Evolutionary conservation across 805 yeast genomes (phyloP).

Genomic region (Metschnikowia kunwiensis): DNA sequence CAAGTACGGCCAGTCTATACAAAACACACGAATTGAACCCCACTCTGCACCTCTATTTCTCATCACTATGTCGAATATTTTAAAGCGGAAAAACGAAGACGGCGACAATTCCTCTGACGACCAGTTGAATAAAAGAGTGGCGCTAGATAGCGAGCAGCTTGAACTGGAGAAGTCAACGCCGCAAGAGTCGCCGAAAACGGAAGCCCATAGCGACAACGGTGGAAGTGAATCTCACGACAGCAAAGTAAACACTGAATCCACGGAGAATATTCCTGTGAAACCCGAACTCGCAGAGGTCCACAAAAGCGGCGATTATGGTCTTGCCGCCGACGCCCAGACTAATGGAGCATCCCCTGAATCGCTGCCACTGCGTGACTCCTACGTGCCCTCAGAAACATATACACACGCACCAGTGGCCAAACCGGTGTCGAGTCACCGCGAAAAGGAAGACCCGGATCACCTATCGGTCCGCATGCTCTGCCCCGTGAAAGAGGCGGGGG

Average conservation of each 20-base stretch:
- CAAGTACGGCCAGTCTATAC: too few relatives aligned
- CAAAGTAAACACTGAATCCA: neutral
- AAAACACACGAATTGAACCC: too few relatives aligned
- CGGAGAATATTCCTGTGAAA: neutral
- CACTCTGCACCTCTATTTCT: neutral
- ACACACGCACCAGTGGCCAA: slow-evolving; percentile 13
- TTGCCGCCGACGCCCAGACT: neutral
- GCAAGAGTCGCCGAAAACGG: neutral
- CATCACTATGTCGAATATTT: slow-evolving; percentile 29
- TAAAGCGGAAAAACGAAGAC: slow-evolving; percentile 72
- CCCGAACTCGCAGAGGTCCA: neutral
- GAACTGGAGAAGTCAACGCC: slow-evolving; percentile 15
- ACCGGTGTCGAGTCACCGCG: slow-evolving; percentile 40
- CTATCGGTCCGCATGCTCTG: slow-evolving; percentile 73
- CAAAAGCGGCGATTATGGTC: neutral
- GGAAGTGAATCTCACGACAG: too few relatives aligned
- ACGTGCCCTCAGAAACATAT: neutral
- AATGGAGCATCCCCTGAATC: neutral
- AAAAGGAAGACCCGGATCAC: slow-evolving; percentile 53
- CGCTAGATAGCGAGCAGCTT: slow-evolving; percentile 60
- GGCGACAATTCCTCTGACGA: slow-evolving; percentile 39
- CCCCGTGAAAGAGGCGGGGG: slow-evolving; percentile 69
- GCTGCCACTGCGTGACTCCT: neutral
- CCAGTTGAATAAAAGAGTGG: slow-evolving; percentile 62
- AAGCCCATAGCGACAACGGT: neutral